Percentiles rank a stretch among this genome's conserved stretches.
Evolutionary conservation across 768 basidiomycete species (phyloP).

Genomic region (Hirschioporus abietinus): DNA sequence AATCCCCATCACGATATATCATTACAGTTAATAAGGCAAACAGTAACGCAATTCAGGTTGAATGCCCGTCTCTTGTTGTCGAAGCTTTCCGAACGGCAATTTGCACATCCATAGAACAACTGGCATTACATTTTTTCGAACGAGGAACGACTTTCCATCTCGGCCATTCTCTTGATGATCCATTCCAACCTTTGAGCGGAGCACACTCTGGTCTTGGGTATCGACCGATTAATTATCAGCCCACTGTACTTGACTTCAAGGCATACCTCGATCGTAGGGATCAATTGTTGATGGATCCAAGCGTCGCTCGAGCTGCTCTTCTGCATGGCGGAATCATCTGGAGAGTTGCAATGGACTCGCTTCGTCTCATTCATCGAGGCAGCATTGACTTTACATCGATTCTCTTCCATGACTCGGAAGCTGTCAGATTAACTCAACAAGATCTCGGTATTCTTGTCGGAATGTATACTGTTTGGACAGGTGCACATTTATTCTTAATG

Average conservation of each 20-base stretch:
- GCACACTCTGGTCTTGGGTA: not conserved
- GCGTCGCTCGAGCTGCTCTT: not conserved
- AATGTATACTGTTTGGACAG: not conserved
- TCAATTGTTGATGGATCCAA: not conserved
- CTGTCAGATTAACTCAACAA: not conserved
- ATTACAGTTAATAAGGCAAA: not conserved
- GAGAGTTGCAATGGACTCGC: not conserved
- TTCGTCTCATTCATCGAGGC: not conserved
- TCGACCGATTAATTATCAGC: not conserved
- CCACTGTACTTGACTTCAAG: not conserved
- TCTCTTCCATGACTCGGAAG: not conserved
- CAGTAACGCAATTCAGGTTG: not conserved
- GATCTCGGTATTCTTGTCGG: not conserved
- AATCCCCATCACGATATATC: not conserved
- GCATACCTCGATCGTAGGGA: not conserved
- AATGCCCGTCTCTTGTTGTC: not conserved
- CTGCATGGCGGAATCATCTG: not conserved
- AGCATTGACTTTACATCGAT: not conserved
- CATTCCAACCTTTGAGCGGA: not conserved
- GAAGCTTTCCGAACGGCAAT: not conserved
- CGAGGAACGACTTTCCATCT: not conserved
- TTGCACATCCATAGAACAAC: not conserved
- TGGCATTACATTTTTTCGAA: not conserved
- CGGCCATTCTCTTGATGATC: not conserved
- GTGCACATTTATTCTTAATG: not conserved